These are phyloP conservation scores for Quercus glauca DNA, from an alignment of 306 rosid species.

Conservation along the genomic window DNA sequence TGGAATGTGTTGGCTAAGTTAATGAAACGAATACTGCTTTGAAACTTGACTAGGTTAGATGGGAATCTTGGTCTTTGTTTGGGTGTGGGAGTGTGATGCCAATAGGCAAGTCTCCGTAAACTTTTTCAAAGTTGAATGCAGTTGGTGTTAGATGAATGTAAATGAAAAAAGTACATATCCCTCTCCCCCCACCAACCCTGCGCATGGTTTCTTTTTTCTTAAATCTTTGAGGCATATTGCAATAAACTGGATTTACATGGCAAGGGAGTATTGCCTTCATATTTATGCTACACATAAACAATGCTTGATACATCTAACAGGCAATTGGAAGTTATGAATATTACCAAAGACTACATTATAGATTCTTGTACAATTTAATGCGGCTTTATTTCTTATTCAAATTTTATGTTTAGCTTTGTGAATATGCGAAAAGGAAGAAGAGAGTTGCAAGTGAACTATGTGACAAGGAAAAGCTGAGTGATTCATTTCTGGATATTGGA, in stretches of 20 bases:
- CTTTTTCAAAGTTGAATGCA: no score
- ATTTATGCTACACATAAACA: neutral
- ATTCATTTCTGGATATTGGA: constrained; percentile 66
- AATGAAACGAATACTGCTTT: neutral
- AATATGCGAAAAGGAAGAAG: constrained; percentile 80
- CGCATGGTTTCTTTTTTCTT: no score
- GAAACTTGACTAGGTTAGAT: neutral
- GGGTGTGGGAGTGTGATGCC: neutral
- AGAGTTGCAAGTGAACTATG: constrained; percentile 58
- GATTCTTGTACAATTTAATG: neutral
- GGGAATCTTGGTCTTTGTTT: neutral
- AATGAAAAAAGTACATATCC: no score
- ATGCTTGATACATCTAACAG: neutral
- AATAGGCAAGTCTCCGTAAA: neutral
- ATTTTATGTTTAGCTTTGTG: constrained; percentile 53
- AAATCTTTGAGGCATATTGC: neutral
- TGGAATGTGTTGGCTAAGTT: neutral
- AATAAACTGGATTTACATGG: no score
- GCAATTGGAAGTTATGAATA: constrained; percentile 20
- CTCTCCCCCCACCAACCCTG: no score
- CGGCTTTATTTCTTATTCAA: constrained; percentile 23
- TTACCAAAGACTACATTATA: constrained; percentile 9
- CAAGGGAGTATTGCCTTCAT: neutral
- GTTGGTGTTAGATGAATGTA: no score
- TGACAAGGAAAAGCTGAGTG: constrained; percentile 74